These are phyloP conservation scores for Monosporascus sp. DNA, from an alignment of 2,329 filamentous ascomycete species.

Conservation along the genomic window DNA sequence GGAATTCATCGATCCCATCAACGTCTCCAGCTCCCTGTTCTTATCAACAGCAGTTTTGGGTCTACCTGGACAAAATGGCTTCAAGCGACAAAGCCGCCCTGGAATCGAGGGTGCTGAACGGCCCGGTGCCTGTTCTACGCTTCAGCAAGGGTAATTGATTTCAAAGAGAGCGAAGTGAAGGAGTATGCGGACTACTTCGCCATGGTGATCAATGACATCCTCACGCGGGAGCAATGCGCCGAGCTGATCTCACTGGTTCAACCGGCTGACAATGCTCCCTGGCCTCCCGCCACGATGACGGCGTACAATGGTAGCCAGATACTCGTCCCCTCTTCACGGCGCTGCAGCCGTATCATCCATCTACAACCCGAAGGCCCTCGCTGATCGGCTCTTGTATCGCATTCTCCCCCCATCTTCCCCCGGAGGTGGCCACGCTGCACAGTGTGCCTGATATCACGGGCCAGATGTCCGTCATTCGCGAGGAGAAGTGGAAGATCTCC, in stretches of 20 bases:
- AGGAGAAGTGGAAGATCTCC: slow-evolving; percentile 10
- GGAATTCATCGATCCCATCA: neutral
- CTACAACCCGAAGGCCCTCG: slow-evolving; percentile 7
- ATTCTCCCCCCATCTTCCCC: slow-evolving; percentile 9
- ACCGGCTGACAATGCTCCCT: slow-evolving; percentile 1
- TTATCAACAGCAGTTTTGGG: neutral
- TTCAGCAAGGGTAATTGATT: slow-evolving; percentile 5
- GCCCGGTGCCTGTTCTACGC: slow-evolving; percentile 2
- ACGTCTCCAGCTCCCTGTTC: neutral
- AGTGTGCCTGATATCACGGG: slow-evolving; percentile 9
- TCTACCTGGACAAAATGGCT: neutral
- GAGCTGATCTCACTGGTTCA: slow-evolving; percentile 6
- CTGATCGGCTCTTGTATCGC: slow-evolving; percentile 7
- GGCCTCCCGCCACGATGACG: slow-evolving; percentile 6
- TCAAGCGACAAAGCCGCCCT: neutral
- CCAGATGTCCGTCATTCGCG: slow-evolving; percentile 7
- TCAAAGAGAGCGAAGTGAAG: slow-evolving; percentile 4
- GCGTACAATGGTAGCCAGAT: slow-evolving; percentile 6
- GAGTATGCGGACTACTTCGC: slow-evolving; percentile 8
- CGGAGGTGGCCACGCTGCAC: slow-evolving; percentile 7
- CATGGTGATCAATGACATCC: slow-evolving; percentile 8
- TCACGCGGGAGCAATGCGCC: slow-evolving; percentile 5
- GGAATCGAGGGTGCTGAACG: slow-evolving; percentile 1
- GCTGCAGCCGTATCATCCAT: slow-evolving; percentile 9
- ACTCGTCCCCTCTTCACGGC: slow-evolving; percentile 1